Conservation (phyloP, 2,329 filamentous ascomycete genomes). For the Polychaeton citri region DNA sequence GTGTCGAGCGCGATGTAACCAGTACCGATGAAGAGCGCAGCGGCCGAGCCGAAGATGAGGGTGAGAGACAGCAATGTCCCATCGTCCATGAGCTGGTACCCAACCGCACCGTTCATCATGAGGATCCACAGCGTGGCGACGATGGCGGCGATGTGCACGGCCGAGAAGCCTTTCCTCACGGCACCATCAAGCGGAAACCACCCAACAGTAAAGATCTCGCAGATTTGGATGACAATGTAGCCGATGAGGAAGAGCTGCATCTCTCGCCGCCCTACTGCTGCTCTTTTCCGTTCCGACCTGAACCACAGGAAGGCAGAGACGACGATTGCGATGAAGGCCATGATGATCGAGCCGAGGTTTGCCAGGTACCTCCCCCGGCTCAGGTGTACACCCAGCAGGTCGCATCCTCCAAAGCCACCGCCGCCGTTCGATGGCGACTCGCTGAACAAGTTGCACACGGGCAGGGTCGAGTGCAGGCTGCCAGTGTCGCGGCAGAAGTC, state of each 20-base stretch:
- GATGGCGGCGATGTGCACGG: conserved; percentile 81
- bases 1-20: conserved; percentile 95
- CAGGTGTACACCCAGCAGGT: conserved; percentile 61
- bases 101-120: conserved; percentile 81
- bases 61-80: conserved; percentile 74
- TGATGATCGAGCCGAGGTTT: conserved; percentile 82
- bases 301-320: conserved; percentile 55
- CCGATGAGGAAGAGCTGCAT: conserved; percentile 88
- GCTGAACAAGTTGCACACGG: conserved; percentile 51
- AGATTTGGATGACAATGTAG: conserved; percentile 79
- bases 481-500: conserved; percentile 39
- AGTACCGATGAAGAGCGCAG: conserved; percentile 69
- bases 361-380: conserved; percentile 53
- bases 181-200: conserved; percentile 62
- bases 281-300: conserved; percentile 77
- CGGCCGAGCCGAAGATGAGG: conserved; percentile 58
- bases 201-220: conserved; percentile 92
- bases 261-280: conserved; percentile 83
- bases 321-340: conserved; percentile 65
- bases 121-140: conserved; percentile 81
- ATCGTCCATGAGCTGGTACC: conserved; percentile 87
- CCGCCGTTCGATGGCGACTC: conserved; percentile 45
- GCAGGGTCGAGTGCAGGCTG: conserved; percentile 20
- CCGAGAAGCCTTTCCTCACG: conserved; percentile 71
- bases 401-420: conserved; percentile 54